Evolutionary conservation across 2,329 filamentous ascomycete species (phyloP).

Genomic region (Chrysoporthe deuterocubensis): DNA sequence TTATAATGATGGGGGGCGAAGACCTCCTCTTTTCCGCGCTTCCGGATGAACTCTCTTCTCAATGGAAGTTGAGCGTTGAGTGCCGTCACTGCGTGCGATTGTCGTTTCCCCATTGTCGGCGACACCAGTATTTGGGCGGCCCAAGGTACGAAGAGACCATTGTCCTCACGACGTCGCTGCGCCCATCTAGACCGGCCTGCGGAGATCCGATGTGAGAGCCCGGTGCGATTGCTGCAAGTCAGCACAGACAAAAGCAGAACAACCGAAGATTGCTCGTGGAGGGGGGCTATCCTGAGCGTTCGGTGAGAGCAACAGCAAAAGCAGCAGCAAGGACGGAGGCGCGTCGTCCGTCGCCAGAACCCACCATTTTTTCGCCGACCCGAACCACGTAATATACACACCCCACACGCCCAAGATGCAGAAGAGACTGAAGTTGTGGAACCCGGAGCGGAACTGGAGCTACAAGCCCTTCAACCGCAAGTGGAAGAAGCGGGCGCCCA

Average conservation of each 20-base stretch:
- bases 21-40: neutral
- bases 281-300: neutral
- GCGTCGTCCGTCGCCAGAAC: neutral
- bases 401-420: constrained; percentile 13
- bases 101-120: neutral
- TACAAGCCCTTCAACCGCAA: constrained; percentile 63
- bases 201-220: constrained; percentile 23
- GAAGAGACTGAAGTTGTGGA: constrained; percentile 14
- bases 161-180: neutral
- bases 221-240: constrained; percentile 26
- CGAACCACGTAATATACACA: neutral
- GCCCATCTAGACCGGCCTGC: neutral
- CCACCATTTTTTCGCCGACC: neutral
- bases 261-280: neutral
- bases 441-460: constrained; percentile 38
- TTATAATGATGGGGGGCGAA: neutral
- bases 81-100: neutral
- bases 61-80: no score
- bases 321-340: no score
- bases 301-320: neutral
- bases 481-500: constrained; percentile 62
- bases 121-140: neutral
- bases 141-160: neutral
- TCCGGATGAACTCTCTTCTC: neutral
- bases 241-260: constrained; percentile 20